Base-by-base conservation (phyloP, 352 stramenopile species). In the Blastocystis sp. region DNA sequence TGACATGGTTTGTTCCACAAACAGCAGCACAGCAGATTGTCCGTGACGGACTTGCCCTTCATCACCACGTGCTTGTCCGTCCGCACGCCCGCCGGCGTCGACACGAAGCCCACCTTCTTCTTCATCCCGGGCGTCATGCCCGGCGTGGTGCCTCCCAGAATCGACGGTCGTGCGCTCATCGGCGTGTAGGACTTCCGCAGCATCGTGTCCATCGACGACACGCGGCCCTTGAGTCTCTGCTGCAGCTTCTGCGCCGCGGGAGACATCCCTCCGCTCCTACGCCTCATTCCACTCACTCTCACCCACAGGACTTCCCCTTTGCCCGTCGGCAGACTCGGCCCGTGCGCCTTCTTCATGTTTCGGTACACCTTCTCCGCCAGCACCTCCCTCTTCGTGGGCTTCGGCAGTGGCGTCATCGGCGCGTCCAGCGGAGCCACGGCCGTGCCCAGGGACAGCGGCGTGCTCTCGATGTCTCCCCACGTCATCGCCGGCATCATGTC, bases 111-210 rank as follows among this genome's bases (percentile, higher is more conserved):
- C 21, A 84, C 74, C 28, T 40, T 52, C 53, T 84, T 84, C 74
- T 84, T 84, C 74, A 84, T 84, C 48, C 74, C 74, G 19, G 74
- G 74, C 38, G 74, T 84, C 53, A 84, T 66, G 34, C 74, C 74
- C 5, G 74, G 74, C 21, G 74, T 84, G 53, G 52, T 84, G 67
- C 74, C 74, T 28, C 2, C 53, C 43, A 10, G 10, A 11, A 41
- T 9, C 28, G 28, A 19, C 19, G 71, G 28, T 21, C 5, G 65
- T 5, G 45, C 7, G n/a, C 11, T 69, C 56, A 34, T 38, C 19
- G 74, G 74, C 45, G 74, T 84, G 74, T 84, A 84, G 10, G 74
- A 84, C 41, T 48, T 67, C n/a, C 56, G 2, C 38, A 84, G 38
- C 74, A 84, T 67, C 28, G 48, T n/a, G 48, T 84, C 74, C 45